Evolutionary conservation across 2,329 filamentous ascomycete genomes (phyloP).

Genomic region (Aplosporella prunicola): DNA sequence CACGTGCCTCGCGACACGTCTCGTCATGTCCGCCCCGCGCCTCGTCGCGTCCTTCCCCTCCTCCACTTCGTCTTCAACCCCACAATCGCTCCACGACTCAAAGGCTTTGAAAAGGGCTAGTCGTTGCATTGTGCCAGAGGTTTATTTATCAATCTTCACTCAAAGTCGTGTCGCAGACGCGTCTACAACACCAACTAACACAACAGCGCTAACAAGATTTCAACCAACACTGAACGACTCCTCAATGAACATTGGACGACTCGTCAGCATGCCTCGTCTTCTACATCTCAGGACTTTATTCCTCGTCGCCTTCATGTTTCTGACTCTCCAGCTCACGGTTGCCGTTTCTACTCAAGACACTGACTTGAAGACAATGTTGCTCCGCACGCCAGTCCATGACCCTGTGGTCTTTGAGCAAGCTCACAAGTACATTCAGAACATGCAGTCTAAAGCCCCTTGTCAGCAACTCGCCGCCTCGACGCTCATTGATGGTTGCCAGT

Average conservation of each 20-base stretch:
- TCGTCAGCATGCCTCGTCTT: too few species aligned
- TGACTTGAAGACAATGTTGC: conserved; percentile 15
- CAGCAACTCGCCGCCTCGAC: conserved; percentile 42
- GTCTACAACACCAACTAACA: neutral
- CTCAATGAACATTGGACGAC: too few species aligned
- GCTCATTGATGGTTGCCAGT: conserved; percentile 46
- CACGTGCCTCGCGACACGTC: neutral
- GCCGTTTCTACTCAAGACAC: neutral
- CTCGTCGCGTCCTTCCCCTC: neutral
- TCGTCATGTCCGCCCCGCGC: neutral
- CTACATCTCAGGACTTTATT: too few species aligned
- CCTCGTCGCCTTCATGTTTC: neutral
- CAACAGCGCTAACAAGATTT: neutral
- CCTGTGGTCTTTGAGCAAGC: conserved; percentile 12
- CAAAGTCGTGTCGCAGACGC: neutral
- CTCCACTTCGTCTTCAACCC: neutral
- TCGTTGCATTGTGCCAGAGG: neutral
- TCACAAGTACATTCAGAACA: conserved; percentile 25
- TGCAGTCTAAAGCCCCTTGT: conserved; percentile 41
- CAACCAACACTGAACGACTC: neutral
- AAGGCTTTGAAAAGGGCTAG: neutral
- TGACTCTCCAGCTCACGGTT: neutral
- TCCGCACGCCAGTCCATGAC: conserved; percentile 14
- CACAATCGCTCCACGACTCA: neutral
- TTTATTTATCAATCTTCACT: neutral